Base-by-base conservation (phyloP, 768 basidiomycete species). In the Trametes coccinea region DNA sequence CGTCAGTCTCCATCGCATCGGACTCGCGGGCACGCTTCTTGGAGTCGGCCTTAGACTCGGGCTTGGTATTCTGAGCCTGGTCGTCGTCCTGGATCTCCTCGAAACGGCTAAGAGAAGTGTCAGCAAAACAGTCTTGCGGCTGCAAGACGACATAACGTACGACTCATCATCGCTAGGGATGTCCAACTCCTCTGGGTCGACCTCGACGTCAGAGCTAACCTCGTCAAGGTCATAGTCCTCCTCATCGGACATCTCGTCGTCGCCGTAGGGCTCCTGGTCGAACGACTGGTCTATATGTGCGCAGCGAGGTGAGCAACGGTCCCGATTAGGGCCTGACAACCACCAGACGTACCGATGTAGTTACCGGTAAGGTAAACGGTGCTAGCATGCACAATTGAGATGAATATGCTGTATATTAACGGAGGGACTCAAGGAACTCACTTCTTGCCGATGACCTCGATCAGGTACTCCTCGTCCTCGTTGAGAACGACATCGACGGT, bases 381-480 rank as follows among this genome's bases (percentile, higher is more conserved):
- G 73, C 89, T 92, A 57, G 3, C 6, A 55, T 56, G 30, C 27
- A 27, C 13, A 33, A 17, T 10, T 61, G 10, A 61, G 56, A 22
- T 4, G 6, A 34, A 17, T n/a, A 45, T 13, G 27, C 60, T 22
- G 44, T 4, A 33, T 14, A 17, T 17, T 45, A 34, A 47, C 14
- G 0, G 30, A 37, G 16, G 14, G 33, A 16, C 14, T 16, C n/a
- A 14, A n/a, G 49, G 53, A 56, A 65, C 80, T 64, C 66, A 93
- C 91, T 97, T 97, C 77, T 92, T 89, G 60, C 94, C 94, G 47
- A 86, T 80, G 49, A 84, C 77, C 70, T 89, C 83, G 70, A 95
- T 85, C 56, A 81, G 71, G 69, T 88, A 88, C 40, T 84, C 82
- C 49, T 83, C 83, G 11, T 86, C 84, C 30, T 83, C 81, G 62